Conservation (phyloP, 2,329 filamentous ascomycete species). For the Calonectria hongkongensis region DNA sequence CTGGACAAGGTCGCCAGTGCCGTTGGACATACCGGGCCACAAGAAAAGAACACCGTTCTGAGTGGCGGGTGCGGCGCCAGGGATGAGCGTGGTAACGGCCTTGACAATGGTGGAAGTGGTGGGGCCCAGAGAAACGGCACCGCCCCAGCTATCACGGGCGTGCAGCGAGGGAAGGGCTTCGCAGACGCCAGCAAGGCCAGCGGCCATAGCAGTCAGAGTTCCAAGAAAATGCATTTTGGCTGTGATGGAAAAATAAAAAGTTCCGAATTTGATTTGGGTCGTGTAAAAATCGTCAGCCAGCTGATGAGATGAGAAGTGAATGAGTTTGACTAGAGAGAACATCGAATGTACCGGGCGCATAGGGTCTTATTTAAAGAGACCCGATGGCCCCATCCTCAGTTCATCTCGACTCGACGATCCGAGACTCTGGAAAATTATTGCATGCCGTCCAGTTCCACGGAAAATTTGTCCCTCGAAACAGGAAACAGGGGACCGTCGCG, state of each 20-base stretch:
- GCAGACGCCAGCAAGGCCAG: conserved; percentile 38
- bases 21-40: conserved; percentile 51
- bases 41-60: conserved; percentile 45
- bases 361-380: conserved; percentile 5
- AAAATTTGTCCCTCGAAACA: conserved; percentile 33
- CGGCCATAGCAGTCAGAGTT: conserved; percentile 40
- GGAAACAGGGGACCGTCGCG: not conserved
- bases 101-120: conserved; percentile 50
- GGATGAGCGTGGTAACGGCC: conserved; percentile 48
- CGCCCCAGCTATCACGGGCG: conserved; percentile 45
- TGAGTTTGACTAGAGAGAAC: not conserved
- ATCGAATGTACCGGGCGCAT: not conserved
- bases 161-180: conserved; percentile 37
- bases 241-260: not conserved
- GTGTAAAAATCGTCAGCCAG: conserved; percentile 28
- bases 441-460: conserved; percentile 19
- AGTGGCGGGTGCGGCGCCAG: conserved; percentile 39
- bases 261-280: not conserved
- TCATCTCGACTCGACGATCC: not conserved
- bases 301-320: conserved; percentile 24
- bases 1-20: conserved; percentile 48
- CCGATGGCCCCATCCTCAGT: conserved; percentile 1
- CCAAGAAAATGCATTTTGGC: conserved; percentile 39
- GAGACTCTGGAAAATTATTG: conserved; percentile 17
- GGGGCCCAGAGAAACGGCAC: conserved; percentile 47